These are phyloP conservation scores for Tuctoria greenei DNA, from an alignment of 176 grass and related monocot genomes.

Conservation along the genomic window DNA sequence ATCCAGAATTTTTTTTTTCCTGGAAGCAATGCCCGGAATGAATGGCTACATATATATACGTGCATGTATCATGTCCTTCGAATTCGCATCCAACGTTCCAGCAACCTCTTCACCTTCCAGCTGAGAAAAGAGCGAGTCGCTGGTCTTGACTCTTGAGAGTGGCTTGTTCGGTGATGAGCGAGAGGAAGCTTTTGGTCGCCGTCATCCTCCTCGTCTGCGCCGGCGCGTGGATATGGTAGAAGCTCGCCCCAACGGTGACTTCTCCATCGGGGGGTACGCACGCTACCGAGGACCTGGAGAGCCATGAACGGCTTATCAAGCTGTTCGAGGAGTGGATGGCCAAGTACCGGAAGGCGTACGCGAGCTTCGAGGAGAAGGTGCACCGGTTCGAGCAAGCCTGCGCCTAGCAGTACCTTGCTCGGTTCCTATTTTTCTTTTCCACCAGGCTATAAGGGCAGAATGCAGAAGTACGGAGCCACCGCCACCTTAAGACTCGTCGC, in stretches of 20 bases:
- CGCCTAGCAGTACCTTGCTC: too few relatives aligned
- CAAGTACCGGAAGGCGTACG: conserved; percentile 71
- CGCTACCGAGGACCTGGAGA: conserved; percentile 50
- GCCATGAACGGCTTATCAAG: conserved; percentile 58
- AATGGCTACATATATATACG: conserved; percentile 42
- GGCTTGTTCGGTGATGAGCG: conserved; percentile 15
- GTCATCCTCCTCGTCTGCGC: conserved; percentile 24
- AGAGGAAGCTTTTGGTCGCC: conserved; percentile 16
- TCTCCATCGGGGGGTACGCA: conserved; percentile 73
- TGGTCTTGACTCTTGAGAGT: conserved; percentile 28
- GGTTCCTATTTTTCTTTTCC: too few relatives aligned
- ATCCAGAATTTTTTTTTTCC: too few relatives aligned
- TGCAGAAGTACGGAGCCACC: too few relatives aligned
- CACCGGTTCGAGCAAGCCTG: conserved; percentile 64
- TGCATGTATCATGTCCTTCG: conserved; percentile 26
- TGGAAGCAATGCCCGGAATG: conserved; percentile 38
- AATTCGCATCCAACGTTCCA: background rate
- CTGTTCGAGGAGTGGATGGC: conserved; percentile 82
- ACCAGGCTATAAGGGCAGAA: too few relatives aligned
- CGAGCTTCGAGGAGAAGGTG: conserved; percentile 76
- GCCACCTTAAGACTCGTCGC: too few relatives aligned
- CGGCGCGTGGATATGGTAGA: conserved; percentile 22
- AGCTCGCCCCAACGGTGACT: conserved; percentile 39
- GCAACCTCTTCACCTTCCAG: conserved; percentile 15
- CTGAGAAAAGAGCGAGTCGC: background rate